A percentile compares a stretch with the other conserved stretches of the same genome.
These are phyloP conservation scores for Basipetospora chlamydospora DNA, from an alignment of 2,329 filamentous ascomycete species.

Conservation along the genomic window DNA sequence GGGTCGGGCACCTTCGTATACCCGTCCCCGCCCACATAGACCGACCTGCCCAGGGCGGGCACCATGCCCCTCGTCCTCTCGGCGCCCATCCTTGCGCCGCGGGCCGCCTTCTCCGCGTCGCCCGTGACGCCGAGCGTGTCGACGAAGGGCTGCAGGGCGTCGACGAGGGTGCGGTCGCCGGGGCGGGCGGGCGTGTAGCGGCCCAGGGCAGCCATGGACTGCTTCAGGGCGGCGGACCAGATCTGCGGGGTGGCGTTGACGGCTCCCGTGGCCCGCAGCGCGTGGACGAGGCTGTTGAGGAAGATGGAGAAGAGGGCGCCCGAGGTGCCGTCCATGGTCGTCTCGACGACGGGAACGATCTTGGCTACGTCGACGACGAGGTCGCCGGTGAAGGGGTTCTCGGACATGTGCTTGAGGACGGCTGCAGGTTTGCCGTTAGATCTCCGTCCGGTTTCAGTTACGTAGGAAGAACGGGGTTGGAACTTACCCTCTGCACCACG, in stretches of 20 bases:
- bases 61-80: conserved; percentile 85
- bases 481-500: conserved; percentile 62
- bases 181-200: conserved; percentile 81
- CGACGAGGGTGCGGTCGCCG: conserved; percentile 81
- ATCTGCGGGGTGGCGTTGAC: conserved; percentile 24
- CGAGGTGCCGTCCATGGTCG: conserved; percentile 46
- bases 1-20: conserved; percentile 38
- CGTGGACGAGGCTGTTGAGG: conserved; percentile 67
- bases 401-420: conserved; percentile 33
- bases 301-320: conserved; percentile 64
- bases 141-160: conserved; percentile 81
- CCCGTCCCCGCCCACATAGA: conserved; percentile 29
- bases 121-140: conserved; percentile 50
- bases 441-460: too few species aligned
- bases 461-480: too few species aligned
- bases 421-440: conserved; percentile 21
- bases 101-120: conserved; percentile 57
- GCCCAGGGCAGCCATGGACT: conserved; percentile 55
- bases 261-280: conserved; percentile 28
- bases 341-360: conserved; percentile 41
- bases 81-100: conserved; percentile 60
- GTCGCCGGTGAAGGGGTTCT: conserved; percentile 32
- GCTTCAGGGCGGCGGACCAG: conserved; percentile 52
- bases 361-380: conserved; percentile 35
- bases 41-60: conserved; percentile 57